phyloP scores from a whole-genome alignment of 495 filamentous ascomycete species.

The Recurvomyces mirabilis region DNA sequence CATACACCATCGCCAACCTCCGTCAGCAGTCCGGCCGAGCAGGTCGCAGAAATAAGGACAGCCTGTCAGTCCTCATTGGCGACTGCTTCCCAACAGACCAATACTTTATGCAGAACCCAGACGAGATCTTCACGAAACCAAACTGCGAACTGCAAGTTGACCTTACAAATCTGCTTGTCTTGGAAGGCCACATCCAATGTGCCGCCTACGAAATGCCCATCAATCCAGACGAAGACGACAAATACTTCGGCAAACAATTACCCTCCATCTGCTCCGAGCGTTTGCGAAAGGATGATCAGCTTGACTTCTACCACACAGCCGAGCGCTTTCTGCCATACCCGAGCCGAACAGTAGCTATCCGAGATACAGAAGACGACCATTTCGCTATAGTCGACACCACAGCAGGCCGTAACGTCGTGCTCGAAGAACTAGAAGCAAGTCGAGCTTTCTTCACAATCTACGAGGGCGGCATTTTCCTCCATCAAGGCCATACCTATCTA shows the following conservation, averaged over 20 bases:
- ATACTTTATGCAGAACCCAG: constrained; percentile 91
- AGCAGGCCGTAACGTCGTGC: constrained; percentile 65
- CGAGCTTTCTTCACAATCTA: constrained; percentile 93
- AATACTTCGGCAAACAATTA: constrained; percentile 73
- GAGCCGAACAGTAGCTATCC: constrained; percentile 71
- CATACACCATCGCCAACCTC: constrained; percentile 86
- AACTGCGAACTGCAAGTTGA: constrained; percentile 85
- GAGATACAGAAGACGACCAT: constrained; percentile 84
- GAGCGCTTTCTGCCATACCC: constrained; percentile 79
- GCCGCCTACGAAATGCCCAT: constrained; percentile 94
- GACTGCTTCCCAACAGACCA: constrained; percentile 88
- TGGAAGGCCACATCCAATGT: constrained; percentile 92
- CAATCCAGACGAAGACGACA: constrained; percentile 55
- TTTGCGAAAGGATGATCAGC: constrained; percentile 53
- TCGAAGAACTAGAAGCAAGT: constrained; percentile 93
- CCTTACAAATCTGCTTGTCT: constrained; percentile 76
- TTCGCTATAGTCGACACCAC: constrained; percentile 90
- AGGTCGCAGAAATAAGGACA: constrained; percentile 87
- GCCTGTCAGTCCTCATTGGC: constrained; percentile 81
- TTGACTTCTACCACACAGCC: constrained; percentile 82
- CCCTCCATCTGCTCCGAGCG: constrained; percentile 60
- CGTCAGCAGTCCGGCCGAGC: constrained; percentile 92
- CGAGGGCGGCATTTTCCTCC: constrained; percentile 94
- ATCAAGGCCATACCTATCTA: constrained; percentile 85
- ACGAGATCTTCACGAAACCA: constrained; percentile 90